Base-by-base conservation (phyloP, 2,329 filamentous ascomycete genomes). In the Neonectria coccinea region DNA sequence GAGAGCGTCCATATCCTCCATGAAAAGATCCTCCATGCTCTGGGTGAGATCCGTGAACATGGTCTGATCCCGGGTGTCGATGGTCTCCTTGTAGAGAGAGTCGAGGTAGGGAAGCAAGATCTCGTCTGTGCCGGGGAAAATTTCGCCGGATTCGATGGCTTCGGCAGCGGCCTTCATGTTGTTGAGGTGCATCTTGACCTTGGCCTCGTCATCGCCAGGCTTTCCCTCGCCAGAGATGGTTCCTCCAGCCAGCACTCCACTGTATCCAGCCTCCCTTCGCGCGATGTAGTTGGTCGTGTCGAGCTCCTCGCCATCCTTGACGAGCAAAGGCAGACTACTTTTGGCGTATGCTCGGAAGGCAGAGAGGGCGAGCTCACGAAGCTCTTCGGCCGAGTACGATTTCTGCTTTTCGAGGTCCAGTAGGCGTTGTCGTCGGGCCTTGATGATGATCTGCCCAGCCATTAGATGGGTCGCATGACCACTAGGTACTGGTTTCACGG, bases 21-120 rank as follows among this genome's bases (percentile, higher is more conserved):
- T 91, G 79, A 97, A 98, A 14, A 93, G 87, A n/a, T 87, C 84
- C 78, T 97, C 95, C 82, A 94, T 97, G 74, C 90, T 91, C 77
- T 92, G 86, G 0, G 95, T 97, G 29, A 98, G 86, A 67, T 92
- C 89, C 3, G 92, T 96, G 79, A 97, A 97, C 65, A 97, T 94
- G 56, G 83, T 85, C 75, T 90, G 87, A 69, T 90, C 87, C 60
- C 81, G 82, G 1, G 86, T 87, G 72, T 89, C 87, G 66, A 90
- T 85, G 0, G 83, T 85, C 73, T 88, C 85, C 77, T 87, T 88
- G 76, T 89, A 86, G 4, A 89, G 76, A 10, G 85, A 86, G 74
- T 98, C 95, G 18, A 98, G 86, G 74, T 95, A 96, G 1, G 93
- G 92, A 12, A 96, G 82, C 8, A 98, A 81, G 20, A 97, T 88